Evolutionary conservation across 78 protist genomes (phyloP), one percentile per base, ranked within the genome.

Genomic region (Creolimax fragrantissima): DNA sequence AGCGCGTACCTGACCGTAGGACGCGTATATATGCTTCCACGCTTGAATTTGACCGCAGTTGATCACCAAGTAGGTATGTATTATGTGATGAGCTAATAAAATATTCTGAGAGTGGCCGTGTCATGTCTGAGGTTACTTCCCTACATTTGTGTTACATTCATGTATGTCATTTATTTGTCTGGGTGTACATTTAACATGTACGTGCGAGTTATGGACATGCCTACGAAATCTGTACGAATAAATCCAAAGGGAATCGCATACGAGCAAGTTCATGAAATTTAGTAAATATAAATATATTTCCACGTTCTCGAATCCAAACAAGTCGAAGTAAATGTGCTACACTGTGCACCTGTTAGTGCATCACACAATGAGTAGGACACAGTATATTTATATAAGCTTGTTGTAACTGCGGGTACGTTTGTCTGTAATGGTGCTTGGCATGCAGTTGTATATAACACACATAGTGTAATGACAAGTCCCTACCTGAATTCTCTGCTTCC

Each of bases 21-120:
- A 24, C 86, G 6, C 86, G 7, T 1, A 83, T 83, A 24, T 83
- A 83, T 11, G 86, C 86, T 1, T 83, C 86, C 7, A 83, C 86
- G 37, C 86, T n/a, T 36, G 90, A 88, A 6, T 5, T 7, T 11
- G 45, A 7, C 7, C 67, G 7, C 2, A 88, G 43, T 36, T 92
- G 94, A 42, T 92, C 47, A 81, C 94, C 92, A 11, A 42, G 43
- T 37, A 92, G 89, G 92, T 97, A 97, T 42, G 99, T 97, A 89
- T 97, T 97, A 95, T 97, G 99, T 7, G 96, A 93, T 39, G 97
- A 94, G n/a, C 4, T 42, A 74, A 94, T 94, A 44, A 41, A 97
- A 93, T 97, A 97, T 44, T 95, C 86, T 2, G 89, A 3, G 6
- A 97, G 58, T n/a, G 98, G 98, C 86, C 43, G 90, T 11, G 41